phyloP scores from a whole-genome alignment of 768 basidiomycete species.

The Epithele typhae region DNA sequence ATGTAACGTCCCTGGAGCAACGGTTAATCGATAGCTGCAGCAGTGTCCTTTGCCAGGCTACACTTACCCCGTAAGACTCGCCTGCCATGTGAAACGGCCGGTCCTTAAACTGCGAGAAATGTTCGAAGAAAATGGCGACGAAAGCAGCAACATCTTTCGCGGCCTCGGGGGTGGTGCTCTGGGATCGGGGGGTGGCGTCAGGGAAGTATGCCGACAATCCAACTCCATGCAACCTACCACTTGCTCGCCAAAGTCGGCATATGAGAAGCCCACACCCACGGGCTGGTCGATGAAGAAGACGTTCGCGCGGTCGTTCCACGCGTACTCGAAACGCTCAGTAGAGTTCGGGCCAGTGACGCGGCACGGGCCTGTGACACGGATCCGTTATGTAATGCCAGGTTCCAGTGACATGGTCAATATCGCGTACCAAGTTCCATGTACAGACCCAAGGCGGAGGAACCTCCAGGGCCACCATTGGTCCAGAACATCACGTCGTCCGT shows the following conservation, averaged over 20 bases:
- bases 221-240: constrained; percentile 29
- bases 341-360: background rate
- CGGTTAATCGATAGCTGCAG: no score
- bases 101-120: constrained; percentile 64
- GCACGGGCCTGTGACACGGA: background rate
- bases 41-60: background rate
- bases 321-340: constrained; percentile 27
- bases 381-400: no score
- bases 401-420: no score
- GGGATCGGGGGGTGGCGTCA: no score
- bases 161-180: constrained; percentile 55
- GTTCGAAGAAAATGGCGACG: constrained; percentile 65
- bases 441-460: constrained; percentile 26
- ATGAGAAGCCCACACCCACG: constrained; percentile 29
- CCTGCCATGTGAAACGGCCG: constrained; percentile 37
- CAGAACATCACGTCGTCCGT: constrained; percentile 27
- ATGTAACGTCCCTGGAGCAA: constrained; percentile 41
- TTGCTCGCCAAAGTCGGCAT: constrained; percentile 51
- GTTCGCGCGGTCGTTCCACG: constrained; percentile 64
- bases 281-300: constrained; percentile 42
- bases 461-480: constrained; percentile 31
- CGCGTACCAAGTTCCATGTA: constrained; percentile 43
- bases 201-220: no score
- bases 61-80: constrained; percentile 47
- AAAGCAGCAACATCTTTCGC: constrained; percentile 67